Base-by-base conservation (phyloP, 257 asterid genomes). In the Vinca minor region DNA sequence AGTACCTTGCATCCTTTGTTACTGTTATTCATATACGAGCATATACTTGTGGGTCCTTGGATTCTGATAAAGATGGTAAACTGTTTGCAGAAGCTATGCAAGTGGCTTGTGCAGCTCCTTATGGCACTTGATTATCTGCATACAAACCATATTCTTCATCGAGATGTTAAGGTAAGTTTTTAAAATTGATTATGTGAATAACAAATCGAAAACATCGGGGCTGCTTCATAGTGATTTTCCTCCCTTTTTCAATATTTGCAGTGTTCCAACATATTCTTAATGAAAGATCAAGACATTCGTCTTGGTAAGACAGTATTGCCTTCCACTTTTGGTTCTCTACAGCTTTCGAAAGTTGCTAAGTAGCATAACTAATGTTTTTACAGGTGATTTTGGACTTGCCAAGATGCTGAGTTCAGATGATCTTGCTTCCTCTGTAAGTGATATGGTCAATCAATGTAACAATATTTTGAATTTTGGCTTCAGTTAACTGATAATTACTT, bases 331-430 rank as follows among this genome's bases (percentile, higher is more conserved):
- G 13, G 32, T 54, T 21, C 69, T 52, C 59, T 48, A 55, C 55
- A 47, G 54, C 34, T 48, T 64, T 67, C 18, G 28, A 25, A 36
- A 46, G 64, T 28, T 18, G 39, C 29, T 36, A 41, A 36, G 39
- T 36, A 46, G 11, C 60, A 61, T 46, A 34, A 50, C 31, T 54
- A 11, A 47, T 42, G 28, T 57, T 64, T 65, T 65, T 77, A 48
- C 84, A 91, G 96, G 97, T 80, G 97, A 91, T 73, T 91, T 87
- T 77, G 96, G 97, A 72, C 96, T 91, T 49, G 96, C 97, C 78
- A 91, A 87, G 80, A 78, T 76, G 78, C 78, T 91, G 86, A 71
- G 83, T 63, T 85, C 97, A 11, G 95, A 91, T 71, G 97, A 87
- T 64, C 87, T 85, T 58, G 84, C 97, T 75, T 91, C 96, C 74